These are phyloP conservation scores for Heracleum sosnowskyi DNA, from an alignment of 129 eudicot species.

Conservation along the genomic window DNA sequence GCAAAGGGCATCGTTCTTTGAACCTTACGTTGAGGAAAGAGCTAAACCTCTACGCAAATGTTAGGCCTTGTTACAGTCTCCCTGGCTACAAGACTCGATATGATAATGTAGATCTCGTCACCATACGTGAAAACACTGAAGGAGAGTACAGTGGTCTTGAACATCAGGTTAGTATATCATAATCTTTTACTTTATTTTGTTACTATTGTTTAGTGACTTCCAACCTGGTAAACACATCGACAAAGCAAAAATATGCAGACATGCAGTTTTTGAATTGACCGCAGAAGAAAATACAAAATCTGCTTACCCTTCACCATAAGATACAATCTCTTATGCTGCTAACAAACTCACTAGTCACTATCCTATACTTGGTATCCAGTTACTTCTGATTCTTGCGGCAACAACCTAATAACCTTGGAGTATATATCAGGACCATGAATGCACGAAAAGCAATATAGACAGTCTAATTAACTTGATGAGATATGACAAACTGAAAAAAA, in stretches of 20 bases:
- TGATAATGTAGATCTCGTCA: constrained; percentile 82
- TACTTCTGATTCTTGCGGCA: not conserved
- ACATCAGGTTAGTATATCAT: constrained; percentile 59
- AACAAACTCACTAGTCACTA: not conserved
- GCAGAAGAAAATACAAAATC: no score
- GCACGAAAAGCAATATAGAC: not conserved
- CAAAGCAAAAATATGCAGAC: not conserved
- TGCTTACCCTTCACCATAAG: not conserved
- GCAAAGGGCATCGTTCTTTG: constrained; percentile 96
- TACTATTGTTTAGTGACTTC: not conserved
- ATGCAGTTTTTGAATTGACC: not conserved
- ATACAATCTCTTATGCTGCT: not conserved
- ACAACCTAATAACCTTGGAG: not conserved
- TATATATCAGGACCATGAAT: not conserved
- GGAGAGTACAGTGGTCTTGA: constrained; percentile 99
- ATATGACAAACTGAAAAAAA: not conserved
- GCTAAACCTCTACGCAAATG: constrained; percentile 89
- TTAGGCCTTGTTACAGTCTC: constrained; percentile 95
- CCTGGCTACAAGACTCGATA: constrained; percentile 98
- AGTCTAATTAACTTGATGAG: not conserved
- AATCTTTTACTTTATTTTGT: not conserved
- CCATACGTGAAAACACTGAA: constrained; percentile 97
- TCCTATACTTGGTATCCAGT: not conserved
- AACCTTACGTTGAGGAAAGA: constrained; percentile 96
- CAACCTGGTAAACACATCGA: not conserved